Evolutionary conservation across 768 basidiomycete genomes (phyloP), one percentile per base, ranked within the genome.

Genomic region (Gymnopilus junonius): DNA sequence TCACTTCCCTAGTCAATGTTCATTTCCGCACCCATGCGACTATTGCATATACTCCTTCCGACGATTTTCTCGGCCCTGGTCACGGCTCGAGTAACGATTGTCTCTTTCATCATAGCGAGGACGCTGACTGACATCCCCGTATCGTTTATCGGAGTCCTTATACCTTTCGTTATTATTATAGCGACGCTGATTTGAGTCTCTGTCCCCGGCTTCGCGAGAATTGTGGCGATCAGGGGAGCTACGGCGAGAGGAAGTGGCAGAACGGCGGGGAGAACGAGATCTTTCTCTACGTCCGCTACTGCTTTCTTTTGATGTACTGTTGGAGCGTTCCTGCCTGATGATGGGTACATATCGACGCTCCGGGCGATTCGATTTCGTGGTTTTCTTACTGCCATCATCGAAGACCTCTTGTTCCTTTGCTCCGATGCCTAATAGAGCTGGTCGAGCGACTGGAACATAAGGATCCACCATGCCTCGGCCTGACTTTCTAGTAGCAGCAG

Each of bases 391-490:
- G 20, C 91, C 91, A 63, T 92, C 87, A 61, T 93, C 90, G 4
- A 85, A 82, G 0, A 85, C 81, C 69, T 91, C 88, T 66, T 84
- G 83, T 69, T 96, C 92, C 71, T 97, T 99, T 2, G 97, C 97
- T 2, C 97, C 96, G 29, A 99, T 91, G 0, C 97, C 97, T 10
- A 99, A 78, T 12, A 99, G 76, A 0, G 95, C 89, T 0, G 97
- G 95, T 15, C 97, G 84, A 2, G 92, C 80, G 58, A 83, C 79
- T 0, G 97, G 97, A 0, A 96, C 76, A 73, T 94, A 95, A 1
- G 95, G 90, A 67, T 94, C 87, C 2, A 86, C 82, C 15, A 87
- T 73, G 2, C 87, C 91, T 63, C 85, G 83, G 15, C 87, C 83
- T 8, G 84, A 80, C 37, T 85, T 87, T 45, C 85, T 81, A 23